phyloP scores from a whole-genome alignment of 257 asterid species.

The Voacanga thouarsii region DNA sequence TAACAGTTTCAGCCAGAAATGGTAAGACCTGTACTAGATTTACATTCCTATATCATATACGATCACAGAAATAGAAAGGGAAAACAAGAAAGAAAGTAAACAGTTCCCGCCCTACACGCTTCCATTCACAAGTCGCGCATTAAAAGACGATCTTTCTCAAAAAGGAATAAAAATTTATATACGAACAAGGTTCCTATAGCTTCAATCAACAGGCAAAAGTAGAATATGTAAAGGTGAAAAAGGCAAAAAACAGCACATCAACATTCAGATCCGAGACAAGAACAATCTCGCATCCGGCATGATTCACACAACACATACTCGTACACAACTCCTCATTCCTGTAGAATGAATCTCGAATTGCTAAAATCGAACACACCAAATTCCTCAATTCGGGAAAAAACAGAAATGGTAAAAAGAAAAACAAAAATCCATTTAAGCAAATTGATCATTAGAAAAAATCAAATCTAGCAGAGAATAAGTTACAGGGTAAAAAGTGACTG shows the following conservation, averaged over 20 bases:
- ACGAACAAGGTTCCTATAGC: conserved; percentile 1
- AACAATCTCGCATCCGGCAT: not conserved
- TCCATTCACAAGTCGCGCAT: not conserved
- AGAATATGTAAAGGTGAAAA: not conserved
- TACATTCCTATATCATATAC: not conserved
- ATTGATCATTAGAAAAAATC: not conserved
- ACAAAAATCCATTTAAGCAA: not conserved
- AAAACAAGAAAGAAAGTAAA: not conserved
- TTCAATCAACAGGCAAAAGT: not conserved
- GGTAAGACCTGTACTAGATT: not conserved
- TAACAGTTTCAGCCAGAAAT: not conserved
- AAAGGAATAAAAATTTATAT: not conserved
- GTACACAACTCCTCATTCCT: not conserved
- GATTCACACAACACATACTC: not conserved
- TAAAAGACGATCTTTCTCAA: not conserved
- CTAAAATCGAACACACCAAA: not conserved
- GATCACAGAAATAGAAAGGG: not conserved
- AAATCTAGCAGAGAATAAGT: not conserved
- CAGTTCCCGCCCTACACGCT: not conserved
- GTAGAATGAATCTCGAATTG: not conserved
- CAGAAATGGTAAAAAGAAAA: not conserved
- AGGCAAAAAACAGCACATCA: not conserved
- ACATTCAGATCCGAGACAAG: not conserved
- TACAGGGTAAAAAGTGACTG: not conserved
- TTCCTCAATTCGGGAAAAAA: not conserved